These are phyloP conservation scores for Biancaea sappan DNA, from an alignment of 306 rosid genomes.

Conservation along the genomic window DNA sequence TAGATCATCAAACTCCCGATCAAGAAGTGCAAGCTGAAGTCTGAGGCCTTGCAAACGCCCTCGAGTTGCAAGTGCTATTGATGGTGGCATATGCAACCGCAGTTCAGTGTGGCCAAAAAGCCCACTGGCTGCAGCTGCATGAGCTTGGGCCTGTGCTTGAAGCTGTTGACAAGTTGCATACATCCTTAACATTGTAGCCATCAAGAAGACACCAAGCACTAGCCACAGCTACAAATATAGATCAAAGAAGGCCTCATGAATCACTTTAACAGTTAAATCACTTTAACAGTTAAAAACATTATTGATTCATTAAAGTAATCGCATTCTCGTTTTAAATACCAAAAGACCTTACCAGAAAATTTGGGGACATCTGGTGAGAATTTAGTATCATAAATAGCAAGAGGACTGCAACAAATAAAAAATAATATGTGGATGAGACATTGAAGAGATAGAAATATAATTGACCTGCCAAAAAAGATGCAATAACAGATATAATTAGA, in stretches of 20 bases:
- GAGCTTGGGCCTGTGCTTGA: slow-evolving; percentile 97
- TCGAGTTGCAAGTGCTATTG: slow-evolving; percentile 82
- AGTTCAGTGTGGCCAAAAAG: slow-evolving; percentile 89
- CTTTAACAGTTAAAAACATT: slow-evolving; percentile 10
- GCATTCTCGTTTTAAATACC: slow-evolving; percentile 8
- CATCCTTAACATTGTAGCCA: slow-evolving; percentile 97
- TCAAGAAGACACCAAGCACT: slow-evolving; percentile 94
- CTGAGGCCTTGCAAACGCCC: slow-evolving; percentile 96
- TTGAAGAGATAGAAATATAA: not conserved
- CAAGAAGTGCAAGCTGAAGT: slow-evolving; percentile 98
- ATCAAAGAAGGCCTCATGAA: slow-evolving; percentile 5
- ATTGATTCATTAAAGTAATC: not conserved
- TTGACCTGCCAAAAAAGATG: slow-evolving; percentile 4
- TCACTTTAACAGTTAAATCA: not conserved
- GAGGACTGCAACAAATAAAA: slow-evolving; percentile 61
- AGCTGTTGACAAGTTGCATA: slow-evolving; percentile 98
- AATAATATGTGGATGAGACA: slow-evolving; percentile 13
- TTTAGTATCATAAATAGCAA: slow-evolving; percentile 86
- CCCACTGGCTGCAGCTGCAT: slow-evolving; percentile 84
- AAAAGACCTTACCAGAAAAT: slow-evolving; percentile 74
- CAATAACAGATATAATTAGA: not conserved
- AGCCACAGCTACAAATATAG: slow-evolving; percentile 74
- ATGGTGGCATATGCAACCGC: slow-evolving; percentile 89
- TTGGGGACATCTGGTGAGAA: slow-evolving; percentile 96
- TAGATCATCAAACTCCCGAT: slow-evolving; percentile 94